Base-by-base conservation (phyloP, 1,139 yeast species). In the Pichia sp. region DNA sequence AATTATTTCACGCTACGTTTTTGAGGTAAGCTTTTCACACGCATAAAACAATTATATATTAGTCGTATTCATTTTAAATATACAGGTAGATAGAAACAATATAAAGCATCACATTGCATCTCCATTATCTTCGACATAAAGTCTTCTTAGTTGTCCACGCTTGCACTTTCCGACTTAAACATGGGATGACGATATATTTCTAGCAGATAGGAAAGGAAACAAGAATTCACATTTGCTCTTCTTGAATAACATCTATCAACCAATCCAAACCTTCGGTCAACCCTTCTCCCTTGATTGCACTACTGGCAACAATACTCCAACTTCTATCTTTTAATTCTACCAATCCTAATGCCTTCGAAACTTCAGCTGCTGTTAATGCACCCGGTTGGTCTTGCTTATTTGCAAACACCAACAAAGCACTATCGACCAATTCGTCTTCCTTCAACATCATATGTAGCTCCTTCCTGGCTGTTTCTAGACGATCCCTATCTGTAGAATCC, bases 311-410 rank as follows among this genome's bases (percentile, higher is more conserved):
- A 50, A 91, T 91, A 55, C 96, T 85, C 98, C 98, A 91, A 59
- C 95, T 84, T 61, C 98, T 75, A 62, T 91, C 98, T 63, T 89
- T 89, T 59, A 91, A 71, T 44, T 85, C 94, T 5, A 89, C 88
- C 52, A 91, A 67, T 48, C 82, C 81, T 51, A 91, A 71, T 14
- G 94, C 89, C 52, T 84, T 86, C 2, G 95, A 81, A 11, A 91
- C 96, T 57, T 91, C 96, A 6, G 96, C 91, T 0, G 96, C 96
- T 20, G 88, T 77, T 68, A 89, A 68, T 1, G 98, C 97, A 10
- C 95, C 96, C 1, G 94, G 84, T 63, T 88, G 96, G 67, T 91
- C 98, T 65, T 91, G 98, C 57, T 91, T 91, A 62, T 91, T 91
- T 40, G 97, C 97, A 69, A 91, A 88, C 45, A 91, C 97, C 54